Conservation (phyloP, 345 rosid species). For the Mangifera indica region DNA sequence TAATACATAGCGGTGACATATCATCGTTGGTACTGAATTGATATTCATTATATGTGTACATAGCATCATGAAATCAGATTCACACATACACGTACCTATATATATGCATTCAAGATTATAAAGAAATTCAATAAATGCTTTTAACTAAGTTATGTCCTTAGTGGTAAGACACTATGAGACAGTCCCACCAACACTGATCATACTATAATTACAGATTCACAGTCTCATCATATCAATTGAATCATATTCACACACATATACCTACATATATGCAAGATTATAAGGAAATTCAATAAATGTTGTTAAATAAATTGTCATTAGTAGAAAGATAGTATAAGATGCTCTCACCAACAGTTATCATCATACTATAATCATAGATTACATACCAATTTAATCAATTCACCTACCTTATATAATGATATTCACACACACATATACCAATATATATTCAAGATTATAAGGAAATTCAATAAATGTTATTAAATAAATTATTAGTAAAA, state of each 20-base stretch:
- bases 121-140: constrained; percentile 1
- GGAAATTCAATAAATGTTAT: constrained; percentile 3
- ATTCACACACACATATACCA: too few species aligned
- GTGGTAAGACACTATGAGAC: background rate
- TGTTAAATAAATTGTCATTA: constrained; percentile 4
- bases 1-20: too few species aligned
- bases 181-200: too few species aligned
- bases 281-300: constrained; percentile 1
- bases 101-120: background rate
- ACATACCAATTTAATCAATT: too few species aligned
- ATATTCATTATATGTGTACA: too few species aligned
- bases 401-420: too few species aligned
- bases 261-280: background rate
- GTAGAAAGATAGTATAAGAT: background rate
- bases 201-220: too few species aligned
- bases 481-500: background rate
- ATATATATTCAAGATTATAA: background rate
- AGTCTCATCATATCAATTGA: background rate
- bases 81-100: background rate
- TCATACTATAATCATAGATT: background rate
- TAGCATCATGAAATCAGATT: too few species aligned
- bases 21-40: too few species aligned
- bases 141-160: background rate
- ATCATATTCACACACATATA: background rate
- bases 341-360: background rate